Conservation (phyloP, 345 rosid species). For the Rhodomyrtus tomentosa region DNA sequence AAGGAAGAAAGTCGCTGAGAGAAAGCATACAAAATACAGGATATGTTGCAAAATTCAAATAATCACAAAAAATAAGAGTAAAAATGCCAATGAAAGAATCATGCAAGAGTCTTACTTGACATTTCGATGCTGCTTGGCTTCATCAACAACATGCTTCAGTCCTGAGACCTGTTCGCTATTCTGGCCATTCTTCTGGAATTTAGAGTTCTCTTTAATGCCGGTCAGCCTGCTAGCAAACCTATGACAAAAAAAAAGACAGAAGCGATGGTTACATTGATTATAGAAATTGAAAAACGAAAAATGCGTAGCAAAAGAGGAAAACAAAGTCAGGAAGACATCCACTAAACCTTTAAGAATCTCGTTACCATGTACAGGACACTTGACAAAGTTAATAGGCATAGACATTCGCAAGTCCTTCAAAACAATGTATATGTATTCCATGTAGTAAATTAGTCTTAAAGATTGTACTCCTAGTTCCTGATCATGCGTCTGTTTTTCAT, state of each 20-base stretch:
- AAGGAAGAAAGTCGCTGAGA: background rate
- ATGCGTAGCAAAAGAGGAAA: background rate
- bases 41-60: background rate
- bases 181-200: conserved; percentile 56
- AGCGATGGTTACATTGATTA: background rate
- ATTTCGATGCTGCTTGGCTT: conserved; percentile 61
- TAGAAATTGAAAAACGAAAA: background rate
- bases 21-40: background rate
- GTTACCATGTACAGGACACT: background rate
- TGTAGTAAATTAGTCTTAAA: background rate
- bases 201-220: conserved; percentile 82
- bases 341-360: background rate
- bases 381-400: background rate
- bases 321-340: background rate
- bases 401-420: background rate
- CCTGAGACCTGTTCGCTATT: conserved; percentile 44
- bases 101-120: conserved; percentile 58
- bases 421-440: background rate
- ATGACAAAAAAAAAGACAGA: background rate
- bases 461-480: background rate
- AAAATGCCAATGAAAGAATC: background rate
- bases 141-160: conserved; percentile 59
- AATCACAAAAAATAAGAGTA: background rate
- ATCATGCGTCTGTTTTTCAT: background rate
- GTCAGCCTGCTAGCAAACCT: conserved; percentile 91